phyloP scores from a whole-genome alignment of 495 filamentous ascomycete genomes.

The Hyaloscypha variabilis region DNA sequence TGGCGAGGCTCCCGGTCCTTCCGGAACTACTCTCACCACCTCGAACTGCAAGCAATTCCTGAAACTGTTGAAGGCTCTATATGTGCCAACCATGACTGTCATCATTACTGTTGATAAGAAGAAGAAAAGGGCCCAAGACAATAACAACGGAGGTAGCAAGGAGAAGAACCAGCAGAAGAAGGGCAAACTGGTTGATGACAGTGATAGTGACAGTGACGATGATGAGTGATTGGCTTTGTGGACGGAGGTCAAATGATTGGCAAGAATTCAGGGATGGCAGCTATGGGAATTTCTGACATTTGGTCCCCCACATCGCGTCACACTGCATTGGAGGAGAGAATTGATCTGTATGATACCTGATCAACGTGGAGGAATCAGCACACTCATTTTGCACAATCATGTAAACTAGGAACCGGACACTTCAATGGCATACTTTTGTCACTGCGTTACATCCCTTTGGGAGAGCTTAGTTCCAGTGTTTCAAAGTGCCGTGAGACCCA shows the following conservation, averaged over 20 bases:
- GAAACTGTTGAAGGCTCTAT: too few relatives aligned
- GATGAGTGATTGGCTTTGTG: background rate
- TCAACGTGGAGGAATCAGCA: background rate
- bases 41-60: too few relatives aligned
- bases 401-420: conserved; percentile 2
- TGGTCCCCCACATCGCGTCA: background rate
- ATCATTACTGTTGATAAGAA: too few relatives aligned
- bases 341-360: background rate
- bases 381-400: conserved; percentile 14
- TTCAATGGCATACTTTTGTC: conserved; percentile 23
- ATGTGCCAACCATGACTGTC: too few relatives aligned
- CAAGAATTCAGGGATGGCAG: conserved; percentile 8
- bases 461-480: too few relatives aligned
- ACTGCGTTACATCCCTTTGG: conserved; percentile 6
- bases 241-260: conserved; percentile 2
- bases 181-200: too few relatives aligned
- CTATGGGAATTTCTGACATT: conserved; percentile 17
- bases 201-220: too few relatives aligned
- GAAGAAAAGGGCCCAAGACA: too few relatives aligned
- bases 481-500: too few relatives aligned
- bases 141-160: too few relatives aligned
- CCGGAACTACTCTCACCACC: too few relatives aligned
- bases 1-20: too few relatives aligned
- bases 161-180: background rate
- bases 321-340: background rate